Evolutionary conservation across 352 stramenopile genomes (phyloP).

Genomic region (Globisporangium polare): DNA sequence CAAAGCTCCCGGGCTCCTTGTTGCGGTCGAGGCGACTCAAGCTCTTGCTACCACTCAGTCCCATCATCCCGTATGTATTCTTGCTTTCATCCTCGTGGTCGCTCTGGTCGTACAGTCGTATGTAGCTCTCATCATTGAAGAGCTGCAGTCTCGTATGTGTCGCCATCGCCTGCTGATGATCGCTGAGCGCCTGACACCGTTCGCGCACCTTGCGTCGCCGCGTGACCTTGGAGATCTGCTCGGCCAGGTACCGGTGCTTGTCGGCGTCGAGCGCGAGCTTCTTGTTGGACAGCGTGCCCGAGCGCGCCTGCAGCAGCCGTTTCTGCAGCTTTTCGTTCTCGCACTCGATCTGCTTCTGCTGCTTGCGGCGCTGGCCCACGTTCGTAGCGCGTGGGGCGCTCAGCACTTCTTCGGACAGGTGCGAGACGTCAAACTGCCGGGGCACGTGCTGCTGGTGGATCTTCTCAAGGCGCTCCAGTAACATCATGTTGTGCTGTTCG

Average conservation of each 20-base stretch:
- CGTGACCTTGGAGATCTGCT: slow-evolving; percentile 53
- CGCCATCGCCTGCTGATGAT: neutral
- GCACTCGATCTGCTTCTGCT: slow-evolving; percentile 40
- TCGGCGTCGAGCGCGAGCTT: slow-evolving; percentile 45
- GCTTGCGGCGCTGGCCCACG: slow-evolving; percentile 19
- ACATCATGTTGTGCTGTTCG: slow-evolving; percentile 39
- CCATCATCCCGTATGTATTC: no score
- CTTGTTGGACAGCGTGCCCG: slow-evolving; percentile 30
- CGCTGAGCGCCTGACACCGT: slow-evolving; percentile 20
- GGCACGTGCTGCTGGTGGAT: slow-evolving; percentile 48
- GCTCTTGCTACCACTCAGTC: slow-evolving; percentile 7
- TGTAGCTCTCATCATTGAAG: neutral
- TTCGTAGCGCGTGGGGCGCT: slow-evolving; percentile 38
- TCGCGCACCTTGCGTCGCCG: slow-evolving; percentile 39
- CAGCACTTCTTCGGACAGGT: slow-evolving; percentile 37
- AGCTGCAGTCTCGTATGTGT: neutral
- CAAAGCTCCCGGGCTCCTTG: slow-evolving; percentile 1
- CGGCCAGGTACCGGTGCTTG: slow-evolving; percentile 39
- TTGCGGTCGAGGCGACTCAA: slow-evolving; percentile 6
- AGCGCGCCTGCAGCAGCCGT: slow-evolving; percentile 30
- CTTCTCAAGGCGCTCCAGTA: slow-evolving; percentile 45
- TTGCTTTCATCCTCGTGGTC: neutral
- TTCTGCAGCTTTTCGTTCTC: slow-evolving; percentile 49
- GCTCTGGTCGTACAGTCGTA: neutral
- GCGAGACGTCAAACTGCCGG: slow-evolving; percentile 61